These are phyloP conservation scores for Solanum phureja DNA, from an alignment of 257 asterid species.

Conservation along the genomic window DNA sequence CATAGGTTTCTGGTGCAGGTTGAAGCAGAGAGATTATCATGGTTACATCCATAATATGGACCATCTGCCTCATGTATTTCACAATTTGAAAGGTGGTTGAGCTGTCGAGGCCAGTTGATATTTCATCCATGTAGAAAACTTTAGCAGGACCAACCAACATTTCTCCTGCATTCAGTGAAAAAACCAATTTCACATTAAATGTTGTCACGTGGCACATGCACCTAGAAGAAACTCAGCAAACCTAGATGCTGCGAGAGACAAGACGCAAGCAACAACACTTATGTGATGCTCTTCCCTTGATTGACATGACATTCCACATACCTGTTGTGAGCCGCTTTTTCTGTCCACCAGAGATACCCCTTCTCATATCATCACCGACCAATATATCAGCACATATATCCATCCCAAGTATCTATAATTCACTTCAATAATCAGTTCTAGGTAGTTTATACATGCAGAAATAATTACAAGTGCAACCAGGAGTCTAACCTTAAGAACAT, in stretches of 20 bases:
- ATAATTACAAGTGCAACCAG: background rate
- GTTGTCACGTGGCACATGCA: background rate
- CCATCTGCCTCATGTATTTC: slow-evolving; percentile 90
- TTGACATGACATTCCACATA: slow-evolving; percentile 3
- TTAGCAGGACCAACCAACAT: slow-evolving; percentile 96
- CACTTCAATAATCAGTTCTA: background rate
- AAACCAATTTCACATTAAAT: background rate
- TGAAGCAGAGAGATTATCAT: slow-evolving; percentile 93
- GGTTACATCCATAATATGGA: slow-evolving; percentile 83
- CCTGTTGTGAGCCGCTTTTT: slow-evolving; percentile 94
- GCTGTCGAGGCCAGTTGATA: slow-evolving; percentile 96
- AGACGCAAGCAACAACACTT: background rate
- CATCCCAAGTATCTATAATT: slow-evolving; percentile 73
- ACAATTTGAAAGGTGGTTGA: slow-evolving; percentile 83
- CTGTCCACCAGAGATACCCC: slow-evolving; percentile 98
- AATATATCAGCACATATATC: slow-evolving; percentile 84
- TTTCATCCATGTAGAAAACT: slow-evolving; percentile 95
- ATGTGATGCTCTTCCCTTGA: background rate
- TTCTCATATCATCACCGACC: slow-evolving; percentile 86
- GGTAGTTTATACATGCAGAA: background rate
- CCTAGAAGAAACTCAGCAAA: background rate
- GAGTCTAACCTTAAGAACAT: slow-evolving; percentile 63
- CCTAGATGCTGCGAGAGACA: background rate
- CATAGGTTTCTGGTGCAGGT: slow-evolving; percentile 91
- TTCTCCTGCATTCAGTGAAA: slow-evolving; percentile 50